Conservation (phyloP, 352 stramenopile species). For the Phytophthora pinifolia region DNA sequence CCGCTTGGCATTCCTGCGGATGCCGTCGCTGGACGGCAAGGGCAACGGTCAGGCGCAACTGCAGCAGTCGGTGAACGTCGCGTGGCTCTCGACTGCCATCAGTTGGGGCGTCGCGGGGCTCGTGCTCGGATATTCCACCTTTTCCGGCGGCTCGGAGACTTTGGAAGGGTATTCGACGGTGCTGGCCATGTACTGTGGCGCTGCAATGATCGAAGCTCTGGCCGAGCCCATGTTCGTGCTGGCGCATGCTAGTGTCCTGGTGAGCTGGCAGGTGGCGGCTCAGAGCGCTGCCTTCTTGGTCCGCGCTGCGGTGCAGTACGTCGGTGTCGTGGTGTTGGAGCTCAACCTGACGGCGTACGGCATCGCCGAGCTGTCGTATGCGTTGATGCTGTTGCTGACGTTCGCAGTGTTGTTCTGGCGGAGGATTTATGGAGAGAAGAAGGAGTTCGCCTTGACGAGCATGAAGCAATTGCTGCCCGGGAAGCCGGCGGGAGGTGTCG, state of each 20-base stretch:
- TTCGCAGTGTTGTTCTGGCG: constrained; percentile 59
- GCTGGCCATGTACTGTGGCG: constrained; percentile 72
- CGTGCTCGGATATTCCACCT: constrained; percentile 28
- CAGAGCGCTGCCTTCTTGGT: constrained; percentile 77
- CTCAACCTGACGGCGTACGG: constrained; percentile 74
- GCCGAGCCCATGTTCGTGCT: constrained; percentile 86
- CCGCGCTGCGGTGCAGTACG: constrained; percentile 66
- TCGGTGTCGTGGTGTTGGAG: constrained; percentile 62
- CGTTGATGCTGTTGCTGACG: constrained; percentile 53
- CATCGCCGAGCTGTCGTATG: constrained; percentile 75
- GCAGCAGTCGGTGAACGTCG: constrained; percentile 72
- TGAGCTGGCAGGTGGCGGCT: constrained; percentile 82
- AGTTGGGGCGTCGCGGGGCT: constrained; percentile 52
- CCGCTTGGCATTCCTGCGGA: constrained; percentile 82
- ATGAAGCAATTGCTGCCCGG: constrained; percentile 59
- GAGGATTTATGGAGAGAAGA: constrained; percentile 34
- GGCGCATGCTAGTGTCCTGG: constrained; percentile 71
- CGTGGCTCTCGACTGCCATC: constrained; percentile 72
- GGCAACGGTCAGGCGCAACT: constrained; percentile 23
- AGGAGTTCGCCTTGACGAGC: constrained; percentile 44
- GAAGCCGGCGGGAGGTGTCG: neutral
- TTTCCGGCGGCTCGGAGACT: constrained; percentile 4
- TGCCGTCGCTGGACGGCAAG: constrained; percentile 59
- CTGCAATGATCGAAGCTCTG: constrained; percentile 76
- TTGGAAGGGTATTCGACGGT: constrained; percentile 50